These are phyloP conservation scores for Fraxinus baroniana DNA, from an alignment of 305 asterid species.

Conservation along the genomic window DNA sequence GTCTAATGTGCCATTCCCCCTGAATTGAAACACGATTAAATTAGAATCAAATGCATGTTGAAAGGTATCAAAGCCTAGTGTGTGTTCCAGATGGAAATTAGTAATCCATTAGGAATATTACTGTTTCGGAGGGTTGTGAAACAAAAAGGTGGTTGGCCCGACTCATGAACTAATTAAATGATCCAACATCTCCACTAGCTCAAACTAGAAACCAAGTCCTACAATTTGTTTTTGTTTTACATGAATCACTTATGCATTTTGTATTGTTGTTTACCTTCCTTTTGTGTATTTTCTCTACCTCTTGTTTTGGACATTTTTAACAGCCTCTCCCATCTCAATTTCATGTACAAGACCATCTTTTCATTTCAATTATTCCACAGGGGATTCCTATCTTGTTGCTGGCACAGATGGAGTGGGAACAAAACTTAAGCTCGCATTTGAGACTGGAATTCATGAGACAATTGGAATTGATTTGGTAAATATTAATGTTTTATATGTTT, in stretches of 20 bases:
- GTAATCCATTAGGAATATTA: neutral
- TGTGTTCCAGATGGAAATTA: neutral
- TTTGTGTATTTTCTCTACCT: neutral
- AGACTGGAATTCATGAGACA: slow-evolving; percentile 89
- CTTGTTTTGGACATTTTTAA: neutral
- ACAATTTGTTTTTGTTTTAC: neutral
- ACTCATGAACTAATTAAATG: neutral
- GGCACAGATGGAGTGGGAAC: slow-evolving; percentile 98
- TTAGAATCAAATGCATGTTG: neutral
- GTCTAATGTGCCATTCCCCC: neutral
- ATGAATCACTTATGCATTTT: neutral
- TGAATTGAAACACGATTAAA: neutral
- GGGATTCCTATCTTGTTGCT: slow-evolving; percentile 90
- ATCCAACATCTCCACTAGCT: neutral
- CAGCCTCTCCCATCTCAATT: neutral
- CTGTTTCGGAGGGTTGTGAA: neutral
- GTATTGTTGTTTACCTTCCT: neutral
- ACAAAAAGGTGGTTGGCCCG: neutral
- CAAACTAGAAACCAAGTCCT: neutral
- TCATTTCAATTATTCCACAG: slow-evolving; percentile 36
- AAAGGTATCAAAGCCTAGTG: neutral
- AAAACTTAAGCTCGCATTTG: slow-evolving; percentile 88
- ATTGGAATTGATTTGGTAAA: slow-evolving; percentile 94
- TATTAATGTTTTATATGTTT: neutral
- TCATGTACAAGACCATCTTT: neutral